A percentile compares a stretch with the other conserved stretches of the same genome.
Conservation (phyloP, 1,139 yeast genomes). For the Fermentozyma sake region DNA sequence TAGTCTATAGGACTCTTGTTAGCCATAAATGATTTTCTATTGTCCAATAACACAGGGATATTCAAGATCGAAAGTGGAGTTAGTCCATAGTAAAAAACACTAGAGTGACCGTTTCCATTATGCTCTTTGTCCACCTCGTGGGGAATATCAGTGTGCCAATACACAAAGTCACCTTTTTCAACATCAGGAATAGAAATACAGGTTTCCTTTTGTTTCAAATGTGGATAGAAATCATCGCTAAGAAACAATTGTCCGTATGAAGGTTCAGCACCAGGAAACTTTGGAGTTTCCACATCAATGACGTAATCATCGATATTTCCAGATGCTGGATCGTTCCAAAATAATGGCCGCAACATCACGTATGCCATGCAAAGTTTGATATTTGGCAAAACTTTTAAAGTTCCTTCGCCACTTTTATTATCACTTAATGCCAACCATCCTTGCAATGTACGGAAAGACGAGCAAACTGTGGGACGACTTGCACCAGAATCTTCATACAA, state of each 20-base stretch:
- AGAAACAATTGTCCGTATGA: slow-evolving; percentile 27
- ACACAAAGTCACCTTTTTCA: slow-evolving; percentile 39
- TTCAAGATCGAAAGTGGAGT: too few species aligned
- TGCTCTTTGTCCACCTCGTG: too few species aligned
- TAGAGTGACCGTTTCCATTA: too few species aligned
- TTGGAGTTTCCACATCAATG: slow-evolving; percentile 17
- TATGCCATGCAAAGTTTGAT: slow-evolving; percentile 37
- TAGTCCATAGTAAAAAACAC: too few species aligned
- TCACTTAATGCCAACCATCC: slow-evolving; percentile 44
- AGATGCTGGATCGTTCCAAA: slow-evolving; percentile 21
- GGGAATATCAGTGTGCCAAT: slow-evolving; percentile 49
- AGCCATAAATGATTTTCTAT: too few species aligned
- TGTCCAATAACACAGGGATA: too few species aligned
- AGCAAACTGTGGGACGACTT: too few species aligned
- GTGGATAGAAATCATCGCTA: slow-evolving; percentile 19
- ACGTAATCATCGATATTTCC: slow-evolving; percentile 17
- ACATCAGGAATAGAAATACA: slow-evolving; percentile 31
- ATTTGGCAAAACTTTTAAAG: slow-evolving; percentile 38
- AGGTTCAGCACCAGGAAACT: slow-evolving; percentile 26
- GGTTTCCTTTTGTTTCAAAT: slow-evolving; percentile 19
- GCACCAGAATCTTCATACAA: too few species aligned
- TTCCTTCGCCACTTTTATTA: slow-evolving; percentile 40
- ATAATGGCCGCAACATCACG: slow-evolving; percentile 41
- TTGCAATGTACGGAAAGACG: slow-evolving; percentile 42
- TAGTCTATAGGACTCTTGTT: too few species aligned